phyloP scores from a whole-genome alignment of 2,329 filamentous ascomycete species.

The Venturia pyrina region DNA sequence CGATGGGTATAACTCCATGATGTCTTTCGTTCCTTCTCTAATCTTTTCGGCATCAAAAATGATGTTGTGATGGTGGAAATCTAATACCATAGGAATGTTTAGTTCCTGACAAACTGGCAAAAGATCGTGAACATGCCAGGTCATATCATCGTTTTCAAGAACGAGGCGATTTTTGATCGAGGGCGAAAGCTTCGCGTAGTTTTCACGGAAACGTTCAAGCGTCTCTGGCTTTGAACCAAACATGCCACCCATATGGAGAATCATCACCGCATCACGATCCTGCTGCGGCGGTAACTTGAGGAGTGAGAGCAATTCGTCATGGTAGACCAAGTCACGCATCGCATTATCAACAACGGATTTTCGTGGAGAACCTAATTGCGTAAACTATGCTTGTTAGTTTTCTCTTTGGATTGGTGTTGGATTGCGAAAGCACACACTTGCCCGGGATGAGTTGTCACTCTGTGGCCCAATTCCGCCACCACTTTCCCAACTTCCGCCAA shows the following conservation, averaged over 20 bases:
- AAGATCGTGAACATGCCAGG: constrained; percentile 85
- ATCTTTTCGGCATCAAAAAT: constrained; percentile 64
- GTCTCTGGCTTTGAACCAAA: constrained; percentile 81
- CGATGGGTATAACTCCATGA: constrained; percentile 61
- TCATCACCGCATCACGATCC: constrained; percentile 83
- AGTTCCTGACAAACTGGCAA: constrained; percentile 85
- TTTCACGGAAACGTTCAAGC: constrained; percentile 64
- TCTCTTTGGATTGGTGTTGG: constrained; percentile 10
- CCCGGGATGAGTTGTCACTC: constrained; percentile 83
- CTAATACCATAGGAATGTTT: constrained; percentile 85
- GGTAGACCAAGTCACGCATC: constrained; percentile 75
- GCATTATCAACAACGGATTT: constrained; percentile 66
- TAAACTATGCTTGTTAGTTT: constrained; percentile 47
- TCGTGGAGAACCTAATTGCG: constrained; percentile 77
- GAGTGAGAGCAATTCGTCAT: constrained; percentile 72
- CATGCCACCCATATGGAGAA: constrained; percentile 83
- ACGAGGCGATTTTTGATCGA: constrained; percentile 73
- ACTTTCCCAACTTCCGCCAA: constrained; percentile 69
- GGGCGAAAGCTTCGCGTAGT: constrained; percentile 57
- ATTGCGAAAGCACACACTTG: constrained; percentile 38
- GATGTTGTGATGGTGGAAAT: constrained; percentile 95
- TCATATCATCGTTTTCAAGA: constrained; percentile 88
- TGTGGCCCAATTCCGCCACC: constrained; percentile 67
- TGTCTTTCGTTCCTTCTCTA: constrained; percentile 76
- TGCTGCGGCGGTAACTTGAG: constrained; percentile 68